Evolutionary conservation across 2,329 filamentous ascomycete genomes (phyloP), one percentile per base, ranked within the genome.

Genomic region (Cryphonectria parasitica): DNA sequence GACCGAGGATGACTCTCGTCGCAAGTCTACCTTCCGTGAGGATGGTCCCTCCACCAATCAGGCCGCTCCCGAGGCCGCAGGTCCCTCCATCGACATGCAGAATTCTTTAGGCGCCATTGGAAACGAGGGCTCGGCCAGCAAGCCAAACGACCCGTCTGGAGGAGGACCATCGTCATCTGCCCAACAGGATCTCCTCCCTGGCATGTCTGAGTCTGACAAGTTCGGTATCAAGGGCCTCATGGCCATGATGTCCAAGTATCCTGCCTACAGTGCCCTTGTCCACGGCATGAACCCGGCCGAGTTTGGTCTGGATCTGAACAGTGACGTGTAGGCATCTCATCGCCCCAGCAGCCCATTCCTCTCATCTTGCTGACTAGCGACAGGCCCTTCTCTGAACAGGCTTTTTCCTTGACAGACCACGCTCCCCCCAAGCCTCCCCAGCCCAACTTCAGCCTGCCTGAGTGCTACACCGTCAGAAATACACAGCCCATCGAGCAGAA

Each of bases 401-500:
- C 87, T 36, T 90, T 88, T 77, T 90, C 88, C 0, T 79, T 90
- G 31, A 89, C 88, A 76, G 88, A 90, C 74, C 87, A 89, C 68
- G 76, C 81, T n/a, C 84, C 88, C 39, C 87, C 89, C 17, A 83
- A 87, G 73, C 88, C 88, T 52, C 83, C 86, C 3, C 82, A 90
- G 43, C 85, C 86, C 31, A 87, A 86, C 69, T 89, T 87, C 73
- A 84, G 83, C 17, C 79, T 91, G 41, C 89, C 89, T 0, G 89
- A 91, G 62, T 91, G 89, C 78, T 91, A 91, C 76, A 87, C 85
- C 67, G 89, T 91, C 45, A 89, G 85, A 72, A 91, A 91, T 72
- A 88, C 90, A 36, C 88, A 90, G 74, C 84, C 88, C 2, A 86
- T 91, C 67, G 88, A 91, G 72, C 88, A 84, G 75, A 91, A 91